phyloP scores from a whole-genome alignment of 176 grass and related monocot species.

The Pharus latifolius region DNA sequence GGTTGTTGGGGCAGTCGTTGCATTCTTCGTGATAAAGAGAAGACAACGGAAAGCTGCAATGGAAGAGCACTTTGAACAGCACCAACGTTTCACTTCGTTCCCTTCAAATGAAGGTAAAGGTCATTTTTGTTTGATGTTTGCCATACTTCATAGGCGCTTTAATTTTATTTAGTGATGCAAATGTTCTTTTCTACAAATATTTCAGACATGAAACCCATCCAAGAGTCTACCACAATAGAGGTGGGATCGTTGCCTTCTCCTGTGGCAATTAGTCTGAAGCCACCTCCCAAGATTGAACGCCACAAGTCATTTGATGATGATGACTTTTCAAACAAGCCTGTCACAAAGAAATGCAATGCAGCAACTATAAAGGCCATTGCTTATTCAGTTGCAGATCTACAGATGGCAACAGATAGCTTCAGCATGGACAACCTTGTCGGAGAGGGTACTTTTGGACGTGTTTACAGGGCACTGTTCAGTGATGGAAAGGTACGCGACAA shows the following conservation, averaged over 20 bases:
- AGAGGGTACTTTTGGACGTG: slow-evolving; percentile 89
- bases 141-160: background rate
- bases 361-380: slow-evolving; percentile 55
- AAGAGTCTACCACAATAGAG: slow-evolving; percentile 38
- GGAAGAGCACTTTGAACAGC: slow-evolving; percentile 54
- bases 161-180: slow-evolving; percentile 10
- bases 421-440: slow-evolving; percentile 76
- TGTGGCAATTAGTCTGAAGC: slow-evolving; percentile 53
- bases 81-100: slow-evolving; percentile 62
- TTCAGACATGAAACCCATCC: slow-evolving; percentile 55
- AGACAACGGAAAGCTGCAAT: slow-evolving; percentile 38
- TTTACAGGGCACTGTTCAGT: slow-evolving; percentile 81
- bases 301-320: slow-evolving; percentile 74
- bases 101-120: slow-evolving; percentile 70
- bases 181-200: slow-evolving; percentile 2
- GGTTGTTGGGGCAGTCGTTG: slow-evolving; percentile 58
- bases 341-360: slow-evolving; percentile 37
- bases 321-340: slow-evolving; percentile 58
- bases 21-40: slow-evolving; percentile 68
- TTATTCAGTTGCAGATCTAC: slow-evolving; percentile 95
- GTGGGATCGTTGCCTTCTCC: slow-evolving; percentile 37
- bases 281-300: slow-evolving; percentile 62
- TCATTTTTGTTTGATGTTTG: slow-evolving; percentile 10
- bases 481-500: slow-evolving; percentile 66
- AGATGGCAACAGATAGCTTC: slow-evolving; percentile 94